Evolutionary conservation across 2,329 filamentous ascomycete species (phyloP), one percentile per base, ranked within the genome.

Genomic region (Sarocladium oryzae): DNA sequence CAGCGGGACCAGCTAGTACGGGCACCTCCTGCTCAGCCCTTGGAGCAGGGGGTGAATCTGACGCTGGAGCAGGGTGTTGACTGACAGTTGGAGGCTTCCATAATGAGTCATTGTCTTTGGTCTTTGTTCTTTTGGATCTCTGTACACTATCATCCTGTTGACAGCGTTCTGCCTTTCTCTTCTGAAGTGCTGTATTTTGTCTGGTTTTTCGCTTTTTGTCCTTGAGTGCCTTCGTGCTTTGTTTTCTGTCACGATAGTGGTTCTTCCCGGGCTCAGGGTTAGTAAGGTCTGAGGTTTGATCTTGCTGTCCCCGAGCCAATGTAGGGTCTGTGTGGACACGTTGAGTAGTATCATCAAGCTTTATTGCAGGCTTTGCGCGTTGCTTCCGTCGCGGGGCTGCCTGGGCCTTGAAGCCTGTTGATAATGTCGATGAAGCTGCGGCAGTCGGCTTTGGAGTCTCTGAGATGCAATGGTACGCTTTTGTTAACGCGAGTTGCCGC

Each of bases 291-390:
- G n/a, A n/a, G n/a, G n/a, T n/a, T n/a, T n/a, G n/a, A n/a, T n/a
- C n/a, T n/a, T n/a, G n/a, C n/a, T n/a, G n/a, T n/a, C n/a, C n/a
- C n/a, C n/a, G n/a, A n/a, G n/a, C n/a, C n/a, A n/a, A n/a, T n/a
- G n/a, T n/a, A n/a, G n/a, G 36, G n/a, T 28, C 21, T 15, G 30
- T 16, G 15, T 57, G 61, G 2, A 66, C 54, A 6, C 59, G 53
- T 10, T 64, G 59, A 5, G 61, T 69, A 1, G 48, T n/a, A 8
- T 61, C 56, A 48, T 70, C 61, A 13, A 70, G 67, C 3, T 60
- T 52, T 2, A 70, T 51, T 1, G 67, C 63, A 1, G 62, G 51
- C 41, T 70, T 70, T 1, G 66, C 57, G 21, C 63, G 57, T 53
- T 69, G 67, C 48, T 58, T 66, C n/a, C 57, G 56, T 28, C 43